These are phyloP conservation scores for Epicoccum nigrum DNA, from an alignment of 2,329 filamentous ascomycete genomes.

Conservation along the genomic window DNA sequence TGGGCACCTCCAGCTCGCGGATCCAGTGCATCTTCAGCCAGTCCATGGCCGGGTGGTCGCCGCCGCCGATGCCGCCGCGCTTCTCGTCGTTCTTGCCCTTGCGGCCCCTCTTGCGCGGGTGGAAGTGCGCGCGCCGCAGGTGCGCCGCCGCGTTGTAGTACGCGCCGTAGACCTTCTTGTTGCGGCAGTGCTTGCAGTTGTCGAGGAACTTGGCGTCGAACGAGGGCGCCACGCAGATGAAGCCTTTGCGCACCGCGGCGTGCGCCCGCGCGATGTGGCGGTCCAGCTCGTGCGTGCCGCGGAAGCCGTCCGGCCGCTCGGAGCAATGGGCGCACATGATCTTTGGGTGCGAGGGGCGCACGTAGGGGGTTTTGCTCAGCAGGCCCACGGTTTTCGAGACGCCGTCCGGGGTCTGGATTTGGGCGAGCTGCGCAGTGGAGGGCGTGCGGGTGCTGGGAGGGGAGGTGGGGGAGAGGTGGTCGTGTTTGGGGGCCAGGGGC, in stretches of 20 bases:
- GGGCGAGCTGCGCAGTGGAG: constrained; percentile 57
- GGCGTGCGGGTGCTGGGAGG: constrained; percentile 16
- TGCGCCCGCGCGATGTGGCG: constrained; percentile 69
- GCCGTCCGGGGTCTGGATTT: constrained; percentile 59
- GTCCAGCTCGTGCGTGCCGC: constrained; percentile 77
- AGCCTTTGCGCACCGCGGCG: constrained; percentile 62
- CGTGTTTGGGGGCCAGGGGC: constrained; percentile 57
- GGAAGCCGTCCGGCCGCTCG: constrained; percentile 77
- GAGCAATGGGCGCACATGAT: constrained; percentile 73
- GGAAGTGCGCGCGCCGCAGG: constrained; percentile 86
- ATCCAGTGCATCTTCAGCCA: constrained; percentile 65
- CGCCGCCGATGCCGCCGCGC: constrained; percentile 66
- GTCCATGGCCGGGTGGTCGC: constrained; percentile 67
- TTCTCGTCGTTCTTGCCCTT: constrained; percentile 64
- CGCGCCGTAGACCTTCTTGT: constrained; percentile 79
- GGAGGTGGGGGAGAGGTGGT: neutral
- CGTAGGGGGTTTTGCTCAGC: constrained; percentile 60
- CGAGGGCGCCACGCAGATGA: constrained; percentile 67
- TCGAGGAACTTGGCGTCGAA: constrained; percentile 68
- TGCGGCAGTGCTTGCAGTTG: constrained; percentile 83
- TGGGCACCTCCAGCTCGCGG: constrained; percentile 59
- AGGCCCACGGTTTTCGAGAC: constrained; percentile 60
- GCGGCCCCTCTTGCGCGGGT: constrained; percentile 66
- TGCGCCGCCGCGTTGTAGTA: constrained; percentile 97
- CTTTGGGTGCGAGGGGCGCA: constrained; percentile 72